These are phyloP conservation scores for Ceratocystis smalleyi DNA, from an alignment of 2,329 filamentous ascomycete genomes.

Conservation along the genomic window DNA sequence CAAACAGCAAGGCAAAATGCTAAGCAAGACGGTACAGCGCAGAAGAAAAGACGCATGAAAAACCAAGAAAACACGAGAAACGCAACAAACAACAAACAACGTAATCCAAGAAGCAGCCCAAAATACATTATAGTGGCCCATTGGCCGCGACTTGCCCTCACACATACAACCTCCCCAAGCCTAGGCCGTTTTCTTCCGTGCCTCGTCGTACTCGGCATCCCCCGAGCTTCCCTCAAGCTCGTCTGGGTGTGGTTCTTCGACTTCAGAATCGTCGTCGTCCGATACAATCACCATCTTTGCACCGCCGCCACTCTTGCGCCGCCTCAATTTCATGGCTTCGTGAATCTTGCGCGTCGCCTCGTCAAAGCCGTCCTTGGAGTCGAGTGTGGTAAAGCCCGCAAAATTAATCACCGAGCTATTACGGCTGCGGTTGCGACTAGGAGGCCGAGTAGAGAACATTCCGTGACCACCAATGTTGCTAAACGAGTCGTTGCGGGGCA, in stretches of 20 bases:
- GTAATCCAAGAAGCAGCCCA: neutral
- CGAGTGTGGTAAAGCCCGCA: slow-evolving; percentile 46
- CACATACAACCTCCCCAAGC: neutral
- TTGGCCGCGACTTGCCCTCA: neutral
- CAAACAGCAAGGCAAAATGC: neutral
- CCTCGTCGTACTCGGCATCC: slow-evolving; percentile 30
- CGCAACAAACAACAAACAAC: too few species aligned
- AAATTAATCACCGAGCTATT: slow-evolving; percentile 13
- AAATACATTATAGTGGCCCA: neutral
- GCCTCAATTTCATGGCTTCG: slow-evolving; percentile 58
- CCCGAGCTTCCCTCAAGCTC: slow-evolving; percentile 29
- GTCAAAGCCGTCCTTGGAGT: slow-evolving; percentile 57
- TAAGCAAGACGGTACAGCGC: neutral
- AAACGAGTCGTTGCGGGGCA: slow-evolving; percentile 84
- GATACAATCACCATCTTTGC: slow-evolving; percentile 24
- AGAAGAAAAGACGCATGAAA: neutral
- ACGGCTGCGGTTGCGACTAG: slow-evolving; percentile 60
- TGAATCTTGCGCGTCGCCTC: slow-evolving; percentile 74
- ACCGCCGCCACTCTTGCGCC: slow-evolving; percentile 38
- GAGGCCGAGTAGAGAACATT: slow-evolving; percentile 77
- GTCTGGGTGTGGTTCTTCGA: slow-evolving; percentile 24
- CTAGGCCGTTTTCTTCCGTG: slow-evolving; percentile 27
- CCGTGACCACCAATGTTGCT: slow-evolving; percentile 74
- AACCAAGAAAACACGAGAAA: neutral
- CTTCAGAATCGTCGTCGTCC: slow-evolving; percentile 29